These are phyloP conservation scores for Mycena rosella DNA, from an alignment of 768 basidiomycete genomes.

Conservation along the genomic window DNA sequence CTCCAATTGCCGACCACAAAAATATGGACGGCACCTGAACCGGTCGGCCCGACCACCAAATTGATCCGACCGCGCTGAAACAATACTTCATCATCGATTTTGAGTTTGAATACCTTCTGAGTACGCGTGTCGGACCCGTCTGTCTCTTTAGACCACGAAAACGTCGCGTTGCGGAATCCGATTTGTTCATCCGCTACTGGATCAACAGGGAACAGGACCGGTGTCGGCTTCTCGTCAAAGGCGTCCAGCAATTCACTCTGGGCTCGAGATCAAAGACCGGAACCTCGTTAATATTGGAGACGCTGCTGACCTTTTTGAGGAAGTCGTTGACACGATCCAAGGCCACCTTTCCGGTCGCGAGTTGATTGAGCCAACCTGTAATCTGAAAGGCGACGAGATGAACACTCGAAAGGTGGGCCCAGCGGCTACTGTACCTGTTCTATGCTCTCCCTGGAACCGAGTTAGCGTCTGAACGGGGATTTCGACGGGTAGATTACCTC, in stretches of 20 bases:
- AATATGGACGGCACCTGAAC: slow-evolving; percentile 39
- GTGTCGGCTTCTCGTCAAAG: background rate
- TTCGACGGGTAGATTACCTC: slow-evolving; percentile 48
- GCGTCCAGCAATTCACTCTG: slow-evolving; percentile 60
- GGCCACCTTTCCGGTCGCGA: slow-evolving; percentile 67
- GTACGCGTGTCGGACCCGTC: slow-evolving; percentile 47
- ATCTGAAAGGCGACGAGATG: slow-evolving; percentile 15
- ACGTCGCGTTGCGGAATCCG: slow-evolving; percentile 66
- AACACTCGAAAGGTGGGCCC: slow-evolving; percentile 46
- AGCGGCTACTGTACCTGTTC: slow-evolving; percentile 41
- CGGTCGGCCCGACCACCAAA: slow-evolving; percentile 70
- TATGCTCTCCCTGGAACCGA: background rate
- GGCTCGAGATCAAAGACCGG: slow-evolving; percentile 44
- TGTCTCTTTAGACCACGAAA: slow-evolving; percentile 63
- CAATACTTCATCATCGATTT: slow-evolving; percentile 58
- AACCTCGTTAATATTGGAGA: too few species aligned
- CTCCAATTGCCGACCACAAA: slow-evolving; percentile 35
- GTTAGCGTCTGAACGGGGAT: background rate
- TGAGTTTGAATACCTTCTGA: slow-evolving; percentile 61
- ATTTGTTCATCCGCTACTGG: slow-evolving; percentile 49
- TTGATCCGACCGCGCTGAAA: slow-evolving; percentile 70
- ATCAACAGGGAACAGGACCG: slow-evolving; percentile 40
- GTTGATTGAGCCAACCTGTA: background rate
- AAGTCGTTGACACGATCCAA: slow-evolving; percentile 65
- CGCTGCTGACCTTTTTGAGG: slow-evolving; percentile 52